Evolutionary conservation across 2,329 filamentous ascomycete genomes (phyloP).

Genomic region (Fusarium subtropicale): DNA sequence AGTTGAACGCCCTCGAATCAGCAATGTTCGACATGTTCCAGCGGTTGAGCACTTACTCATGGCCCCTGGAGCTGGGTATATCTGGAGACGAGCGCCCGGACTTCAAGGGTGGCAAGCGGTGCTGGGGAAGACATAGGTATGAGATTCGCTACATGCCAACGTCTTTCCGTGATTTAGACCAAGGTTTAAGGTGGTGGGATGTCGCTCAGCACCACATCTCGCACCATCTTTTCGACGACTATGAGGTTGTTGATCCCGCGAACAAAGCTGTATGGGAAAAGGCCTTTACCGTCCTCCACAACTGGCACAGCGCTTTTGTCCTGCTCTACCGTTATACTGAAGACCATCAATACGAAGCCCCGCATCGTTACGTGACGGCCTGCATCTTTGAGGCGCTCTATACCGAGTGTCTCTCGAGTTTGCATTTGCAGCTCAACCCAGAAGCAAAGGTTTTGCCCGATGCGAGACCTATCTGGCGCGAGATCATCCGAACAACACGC

Average conservation of each 20-base stretch:
- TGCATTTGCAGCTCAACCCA: slow-evolving; percentile 18
- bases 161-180: slow-evolving; percentile 29
- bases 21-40: slow-evolving; percentile 40
- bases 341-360: slow-evolving; percentile 13
- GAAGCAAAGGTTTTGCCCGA: slow-evolving; percentile 34
- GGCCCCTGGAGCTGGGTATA: slow-evolving; percentile 32
- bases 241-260: background rate
- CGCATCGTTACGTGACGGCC: slow-evolving; percentile 26
- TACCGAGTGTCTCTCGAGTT: slow-evolving; percentile 29
- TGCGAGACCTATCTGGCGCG: slow-evolving; percentile 29
- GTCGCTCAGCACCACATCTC: slow-evolving; percentile 30
- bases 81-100: slow-evolving; percentile 1
- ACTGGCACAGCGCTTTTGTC: slow-evolving; percentile 36
- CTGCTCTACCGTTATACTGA: slow-evolving; percentile 27
- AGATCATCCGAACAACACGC: slow-evolving; percentile 31
- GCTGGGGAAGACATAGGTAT: slow-evolving; percentile 22
- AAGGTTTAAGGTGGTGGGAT: slow-evolving; percentile 40
- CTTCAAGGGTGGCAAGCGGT: slow-evolving; percentile 2
- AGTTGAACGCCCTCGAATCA: slow-evolving; percentile 28
- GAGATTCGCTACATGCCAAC: slow-evolving; percentile 28
- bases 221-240: slow-evolving; percentile 3
- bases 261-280: slow-evolving; percentile 18
- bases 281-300: slow-evolving; percentile 13
- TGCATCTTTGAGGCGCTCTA: slow-evolving; percentile 39
- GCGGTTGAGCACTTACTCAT: slow-evolving; percentile 40